Percentiles rank a stretch among this genome's conserved stretches.
These are phyloP conservation scores for Porosira glacialis DNA, from an alignment of 352 stramenopile species.

Conservation along the genomic window DNA sequence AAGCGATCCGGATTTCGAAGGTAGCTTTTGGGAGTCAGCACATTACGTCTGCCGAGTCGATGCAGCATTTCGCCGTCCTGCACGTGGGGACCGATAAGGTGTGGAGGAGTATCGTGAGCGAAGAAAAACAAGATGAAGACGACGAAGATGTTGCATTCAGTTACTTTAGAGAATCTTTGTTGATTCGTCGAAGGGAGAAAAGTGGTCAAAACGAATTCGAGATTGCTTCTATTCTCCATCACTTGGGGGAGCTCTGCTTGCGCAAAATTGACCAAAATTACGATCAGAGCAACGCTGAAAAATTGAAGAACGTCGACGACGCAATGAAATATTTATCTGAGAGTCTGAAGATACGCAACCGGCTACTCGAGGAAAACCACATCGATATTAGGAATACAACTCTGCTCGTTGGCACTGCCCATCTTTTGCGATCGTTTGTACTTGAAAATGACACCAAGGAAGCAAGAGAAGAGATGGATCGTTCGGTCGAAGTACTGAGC, in stretches of 20 bases:
- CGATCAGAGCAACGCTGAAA: constrained; percentile 26
- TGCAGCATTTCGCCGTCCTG: constrained; percentile 45
- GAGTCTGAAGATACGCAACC: constrained; percentile 51
- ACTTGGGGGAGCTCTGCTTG: constrained; percentile 49
- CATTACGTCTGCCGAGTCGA: constrained; percentile 42
- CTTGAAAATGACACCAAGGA: constrained; percentile 36
- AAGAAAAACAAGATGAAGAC: constrained; percentile 38
- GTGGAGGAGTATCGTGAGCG: constrained; percentile 38
- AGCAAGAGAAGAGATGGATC: constrained; percentile 35
- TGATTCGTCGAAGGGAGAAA: constrained; percentile 47
- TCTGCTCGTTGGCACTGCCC: constrained; percentile 41
- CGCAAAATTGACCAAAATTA: constrained; percentile 42
- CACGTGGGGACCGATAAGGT: constrained; percentile 30
- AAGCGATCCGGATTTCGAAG: constrained; percentile 57
- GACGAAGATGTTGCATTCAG: constrained; percentile 49
- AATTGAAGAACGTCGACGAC: constrained; percentile 40
- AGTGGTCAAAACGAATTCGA: constrained; percentile 45
- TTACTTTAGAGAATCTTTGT: constrained; percentile 46
- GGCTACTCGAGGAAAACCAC: constrained; percentile 41
- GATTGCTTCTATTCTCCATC: constrained; percentile 37
- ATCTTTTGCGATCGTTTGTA: constrained; percentile 38
- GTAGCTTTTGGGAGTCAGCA: constrained; percentile 47
- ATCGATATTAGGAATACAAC: constrained; percentile 37
- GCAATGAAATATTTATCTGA: constrained; percentile 53
- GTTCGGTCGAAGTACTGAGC: constrained; percentile 35